Conservation (phyloP, 257 asterid genomes). For the Anisodus tanguticus region DNA sequence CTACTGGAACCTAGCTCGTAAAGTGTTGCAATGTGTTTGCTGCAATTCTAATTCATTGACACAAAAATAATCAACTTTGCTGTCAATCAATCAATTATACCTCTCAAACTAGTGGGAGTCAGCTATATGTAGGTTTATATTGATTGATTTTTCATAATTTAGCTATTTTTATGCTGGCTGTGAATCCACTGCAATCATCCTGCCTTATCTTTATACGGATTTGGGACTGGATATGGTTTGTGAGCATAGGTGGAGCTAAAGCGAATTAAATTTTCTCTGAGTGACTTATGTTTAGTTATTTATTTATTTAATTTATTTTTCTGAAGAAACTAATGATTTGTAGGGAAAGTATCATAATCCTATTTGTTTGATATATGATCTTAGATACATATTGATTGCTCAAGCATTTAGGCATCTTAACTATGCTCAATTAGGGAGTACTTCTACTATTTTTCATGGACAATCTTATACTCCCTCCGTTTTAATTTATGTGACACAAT, state of each 20-base stretch:
- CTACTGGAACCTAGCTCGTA: neutral
- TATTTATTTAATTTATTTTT: neutral
- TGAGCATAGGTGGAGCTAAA: neutral
- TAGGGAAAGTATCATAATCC: neutral
- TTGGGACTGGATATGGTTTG: neutral
- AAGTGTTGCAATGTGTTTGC: neutral
- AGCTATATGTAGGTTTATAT: neutral
- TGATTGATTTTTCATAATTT: neutral
- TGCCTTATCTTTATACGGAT: neutral
- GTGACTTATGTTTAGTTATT: neutral
- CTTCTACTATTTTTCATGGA: neutral
- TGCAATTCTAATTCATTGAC: neutral
- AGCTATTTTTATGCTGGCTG: neutral
- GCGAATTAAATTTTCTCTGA: neutral
- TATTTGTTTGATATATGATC: neutral
- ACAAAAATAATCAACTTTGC: neutral
- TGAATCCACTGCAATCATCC: neutral
- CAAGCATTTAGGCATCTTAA: constrained; percentile 14
- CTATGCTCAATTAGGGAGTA: neutral
- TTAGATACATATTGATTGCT: neutral
- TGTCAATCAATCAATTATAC: too few relatives aligned
- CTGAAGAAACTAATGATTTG: neutral
- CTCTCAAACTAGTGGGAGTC: neutral
- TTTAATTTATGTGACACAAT: neutral
- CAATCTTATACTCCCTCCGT: neutral